These are phyloP conservation scores for Athelia psychrophila DNA, from an alignment of 1,284 basidiomycete species.

Conservation along the genomic window DNA sequence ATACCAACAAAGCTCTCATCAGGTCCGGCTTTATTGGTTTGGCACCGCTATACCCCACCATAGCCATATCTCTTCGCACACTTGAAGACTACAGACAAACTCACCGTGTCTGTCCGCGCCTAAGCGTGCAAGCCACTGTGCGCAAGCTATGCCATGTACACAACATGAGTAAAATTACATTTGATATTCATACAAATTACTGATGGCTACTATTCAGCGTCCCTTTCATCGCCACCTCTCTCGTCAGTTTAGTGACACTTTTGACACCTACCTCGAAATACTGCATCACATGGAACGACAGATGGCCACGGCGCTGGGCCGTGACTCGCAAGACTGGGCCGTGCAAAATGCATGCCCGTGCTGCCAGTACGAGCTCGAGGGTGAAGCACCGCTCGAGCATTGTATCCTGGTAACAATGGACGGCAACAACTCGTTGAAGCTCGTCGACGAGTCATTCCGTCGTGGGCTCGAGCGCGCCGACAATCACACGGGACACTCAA, in stretches of 20 bases:
- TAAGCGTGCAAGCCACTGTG: constrained; percentile 16
- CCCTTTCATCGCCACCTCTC: constrained; percentile 9
- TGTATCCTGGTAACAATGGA: constrained; percentile 23
- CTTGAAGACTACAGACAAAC: constrained; percentile 19
- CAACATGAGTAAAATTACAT: background rate
- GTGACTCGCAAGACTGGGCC: constrained; percentile 21
- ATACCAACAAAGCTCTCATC: constrained; percentile 6
- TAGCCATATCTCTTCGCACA: constrained; percentile 12
- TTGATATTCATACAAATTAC: background rate
- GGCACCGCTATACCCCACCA: constrained; percentile 10
- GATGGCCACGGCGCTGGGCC: constrained; percentile 17
- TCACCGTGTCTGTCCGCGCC: constrained; percentile 18
- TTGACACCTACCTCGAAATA: constrained; percentile 28
- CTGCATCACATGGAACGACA: constrained; percentile 6
- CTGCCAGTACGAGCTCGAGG: constrained; percentile 18
- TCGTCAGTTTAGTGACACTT: constrained; percentile 22
- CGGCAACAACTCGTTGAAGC: constrained; percentile 33
- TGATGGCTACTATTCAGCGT: background rate
- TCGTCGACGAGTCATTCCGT: constrained; percentile 16
- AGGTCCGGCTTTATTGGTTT: constrained; percentile 11
- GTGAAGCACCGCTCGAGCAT: constrained; percentile 18
- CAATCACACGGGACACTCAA: constrained; percentile 1
- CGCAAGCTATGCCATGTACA: constrained; percentile 16
- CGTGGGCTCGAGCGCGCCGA: constrained; percentile 8
- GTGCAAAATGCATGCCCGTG: constrained; percentile 24